Evolutionary conservation across 129 eudicot genomes (phyloP).

Genomic region (Lonicera japonica): DNA sequence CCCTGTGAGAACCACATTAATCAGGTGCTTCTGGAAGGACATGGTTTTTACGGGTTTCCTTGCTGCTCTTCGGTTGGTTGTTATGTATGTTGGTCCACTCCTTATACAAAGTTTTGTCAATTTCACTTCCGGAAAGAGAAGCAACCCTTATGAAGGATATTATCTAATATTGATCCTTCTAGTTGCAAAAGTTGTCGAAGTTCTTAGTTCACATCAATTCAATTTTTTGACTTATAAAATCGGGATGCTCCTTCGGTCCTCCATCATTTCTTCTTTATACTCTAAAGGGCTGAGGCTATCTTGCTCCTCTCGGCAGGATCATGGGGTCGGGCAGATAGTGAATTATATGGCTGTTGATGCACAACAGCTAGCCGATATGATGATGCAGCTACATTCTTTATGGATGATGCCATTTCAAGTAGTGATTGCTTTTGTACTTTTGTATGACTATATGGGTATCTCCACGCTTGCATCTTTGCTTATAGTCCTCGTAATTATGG

Average conservation of each 20-base stretch:
- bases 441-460: slow-evolving; percentile 38
- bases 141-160: slow-evolving; percentile 39
- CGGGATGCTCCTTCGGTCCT: slow-evolving; percentile 56
- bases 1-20: slow-evolving; percentile 42
- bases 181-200: slow-evolving; percentile 42
- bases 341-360: slow-evolving; percentile 72
- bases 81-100: slow-evolving; percentile 54
- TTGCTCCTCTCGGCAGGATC: slow-evolving; percentile 57
- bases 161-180: slow-evolving; percentile 38
- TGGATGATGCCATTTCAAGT: slow-evolving; percentile 66
- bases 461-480: slow-evolving; percentile 26
- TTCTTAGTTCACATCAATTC: slow-evolving; percentile 57
- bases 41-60: slow-evolving; percentile 41
- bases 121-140: slow-evolving; percentile 41
- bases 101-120: slow-evolving; percentile 51
- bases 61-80: slow-evolving; percentile 29
- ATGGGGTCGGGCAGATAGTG: slow-evolving; percentile 71
- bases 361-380: slow-evolving; percentile 48
- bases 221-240: slow-evolving; percentile 45
- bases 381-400: slow-evolving; percentile 43
- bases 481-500: slow-evolving; percentile 20
- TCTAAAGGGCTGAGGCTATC: slow-evolving; percentile 51
- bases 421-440: slow-evolving; percentile 24
- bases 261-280: slow-evolving; percentile 40
- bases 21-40: slow-evolving; percentile 60